Conservation (phyloP, 1,284 basidiomycete genomes). For the Takashimella koratensis region DNA sequence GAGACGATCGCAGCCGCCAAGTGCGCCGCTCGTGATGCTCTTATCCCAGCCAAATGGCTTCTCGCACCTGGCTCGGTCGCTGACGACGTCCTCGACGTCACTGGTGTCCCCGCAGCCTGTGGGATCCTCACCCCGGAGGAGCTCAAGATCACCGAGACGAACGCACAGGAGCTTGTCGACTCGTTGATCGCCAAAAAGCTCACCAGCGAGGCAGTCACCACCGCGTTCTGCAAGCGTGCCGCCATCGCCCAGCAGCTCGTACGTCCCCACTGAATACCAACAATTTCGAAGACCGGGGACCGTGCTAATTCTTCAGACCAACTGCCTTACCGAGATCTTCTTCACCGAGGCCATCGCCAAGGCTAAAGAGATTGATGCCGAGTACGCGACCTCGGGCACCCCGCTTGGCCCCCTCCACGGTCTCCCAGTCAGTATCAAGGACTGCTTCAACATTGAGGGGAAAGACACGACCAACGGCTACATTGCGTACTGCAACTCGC, state of each 20-base stretch:
- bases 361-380: conserved; percentile 49
- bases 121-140: conserved; percentile 61
- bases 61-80: conserved; percentile 37
- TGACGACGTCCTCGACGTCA: conserved; percentile 49
- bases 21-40: conserved; percentile 52
- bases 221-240: conserved; percentile 68
- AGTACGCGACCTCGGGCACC: conserved; percentile 43
- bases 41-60: conserved; percentile 60
- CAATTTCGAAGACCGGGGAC: conserved; percentile 8
- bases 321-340: conserved; percentile 52
- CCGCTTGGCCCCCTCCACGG: conserved; percentile 53
- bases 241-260: conserved; percentile 75
- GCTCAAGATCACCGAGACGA: conserved; percentile 60
- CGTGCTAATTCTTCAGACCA: conserved; percentile 27
- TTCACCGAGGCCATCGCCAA: conserved; percentile 48
- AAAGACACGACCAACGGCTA: conserved; percentile 48
- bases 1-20: conserved; percentile 54
- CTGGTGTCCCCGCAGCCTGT: conserved; percentile 56
- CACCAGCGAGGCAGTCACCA: conserved; percentile 19
- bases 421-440: conserved; percentile 53
- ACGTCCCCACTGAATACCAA: conserved; percentile 39
- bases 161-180: conserved; percentile 23
- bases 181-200: conserved; percentile 14
- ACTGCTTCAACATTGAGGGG: conserved; percentile 42
- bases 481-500: conserved; percentile 31